Evolutionary conservation across 2,329 filamentous ascomycete species (phyloP).

Genomic region (Paracorniculantispora psalliotae): DNA sequence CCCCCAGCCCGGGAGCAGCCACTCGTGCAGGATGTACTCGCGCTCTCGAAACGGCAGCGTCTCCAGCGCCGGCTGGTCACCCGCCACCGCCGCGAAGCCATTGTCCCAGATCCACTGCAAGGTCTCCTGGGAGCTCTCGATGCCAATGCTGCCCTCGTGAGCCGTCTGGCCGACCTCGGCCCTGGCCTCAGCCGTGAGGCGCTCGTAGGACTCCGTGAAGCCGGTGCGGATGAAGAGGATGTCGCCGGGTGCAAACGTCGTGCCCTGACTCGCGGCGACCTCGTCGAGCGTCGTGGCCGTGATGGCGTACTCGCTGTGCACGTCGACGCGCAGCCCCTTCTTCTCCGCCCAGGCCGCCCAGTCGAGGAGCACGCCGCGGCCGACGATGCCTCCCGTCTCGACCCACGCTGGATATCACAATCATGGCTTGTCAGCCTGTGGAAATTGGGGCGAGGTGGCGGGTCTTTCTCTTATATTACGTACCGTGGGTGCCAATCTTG

Average conservation of each 20-base stretch:
- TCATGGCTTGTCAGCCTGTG: too few relatives aligned
- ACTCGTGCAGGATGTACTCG: conserved; percentile 36
- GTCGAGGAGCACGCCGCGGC: conserved; percentile 48
- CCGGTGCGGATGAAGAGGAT: conserved; percentile 53
- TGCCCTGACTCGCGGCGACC: conserved; percentile 39
- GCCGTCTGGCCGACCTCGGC: conserved; percentile 26
- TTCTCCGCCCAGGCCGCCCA: conserved; percentile 41
- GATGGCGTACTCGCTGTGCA: conserved; percentile 39
- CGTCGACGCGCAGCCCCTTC: conserved; percentile 30
- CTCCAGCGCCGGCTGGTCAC: conserved; percentile 50
- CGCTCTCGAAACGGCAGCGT: conserved; percentile 37
- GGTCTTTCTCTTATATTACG: too few relatives aligned
- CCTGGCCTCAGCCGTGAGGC: conserved; percentile 32
- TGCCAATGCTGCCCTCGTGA: conserved; percentile 32
- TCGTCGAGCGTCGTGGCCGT: conserved; percentile 36
- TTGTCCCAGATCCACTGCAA: conserved; percentile 56
- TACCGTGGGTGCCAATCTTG: conserved; percentile 27
- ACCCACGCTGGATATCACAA: too few relatives aligned
- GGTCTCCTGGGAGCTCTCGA: conserved; percentile 43
- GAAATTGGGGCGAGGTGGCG: too few relatives aligned
- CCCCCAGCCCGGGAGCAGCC: conserved; percentile 45
- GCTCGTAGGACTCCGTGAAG: conserved; percentile 41
- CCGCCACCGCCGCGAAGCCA: conserved; percentile 49
- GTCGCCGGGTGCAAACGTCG: conserved; percentile 44
- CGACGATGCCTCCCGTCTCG: conserved; percentile 40